phyloP scores from a whole-genome alignment of 352 stramenopile genomes.

The Globisporangium barbulae region DNA sequence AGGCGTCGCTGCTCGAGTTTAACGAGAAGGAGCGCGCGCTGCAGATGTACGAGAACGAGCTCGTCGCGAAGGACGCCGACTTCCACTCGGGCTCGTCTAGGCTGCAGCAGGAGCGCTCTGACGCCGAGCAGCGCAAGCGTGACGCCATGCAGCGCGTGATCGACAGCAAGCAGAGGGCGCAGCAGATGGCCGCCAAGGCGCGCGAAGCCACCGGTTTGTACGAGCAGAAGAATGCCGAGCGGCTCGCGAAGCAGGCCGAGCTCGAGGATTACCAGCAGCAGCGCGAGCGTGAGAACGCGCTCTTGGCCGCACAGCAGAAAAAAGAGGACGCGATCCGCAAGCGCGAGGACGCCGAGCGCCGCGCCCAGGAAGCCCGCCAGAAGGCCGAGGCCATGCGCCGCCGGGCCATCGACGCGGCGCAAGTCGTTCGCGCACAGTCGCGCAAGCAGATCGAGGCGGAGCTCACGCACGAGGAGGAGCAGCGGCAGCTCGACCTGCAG shows the following conservation, averaged over 20 bases:
- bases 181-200: conserved; percentile 60
- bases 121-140: conserved; percentile 58
- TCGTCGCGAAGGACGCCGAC: conserved; percentile 26
- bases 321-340: conserved; percentile 61
- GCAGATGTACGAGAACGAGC: conserved; percentile 45
- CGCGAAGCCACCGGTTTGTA: conserved; percentile 56
- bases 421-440: conserved; percentile 61
- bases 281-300: conserved; percentile 34
- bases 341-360: conserved; percentile 67
- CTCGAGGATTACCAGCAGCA: conserved; percentile 40
- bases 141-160: conserved; percentile 75
- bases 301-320: conserved; percentile 47
- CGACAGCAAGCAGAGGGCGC: conserved; percentile 57
- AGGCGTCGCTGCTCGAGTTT: conserved; percentile 70
- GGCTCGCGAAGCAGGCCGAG: conserved; percentile 49
- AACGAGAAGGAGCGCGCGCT: conserved; percentile 66
- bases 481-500: conserved; percentile 40
- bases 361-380: conserved; percentile 48
- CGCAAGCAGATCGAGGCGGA: conserved; percentile 65
- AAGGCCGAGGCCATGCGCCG: conserved; percentile 62
- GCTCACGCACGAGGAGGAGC: conserved; percentile 54
- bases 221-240: conserved; percentile 52
- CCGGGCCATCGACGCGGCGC: conserved; percentile 60
- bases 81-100: conserved; percentile 29
- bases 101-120: conserved; percentile 37